A percentile compares a stretch with the other conserved stretches of the same genome.
phyloP scores from a whole-genome alignment of 495 filamentous ascomycete genomes.

The Penicillium longicatenatum region DNA sequence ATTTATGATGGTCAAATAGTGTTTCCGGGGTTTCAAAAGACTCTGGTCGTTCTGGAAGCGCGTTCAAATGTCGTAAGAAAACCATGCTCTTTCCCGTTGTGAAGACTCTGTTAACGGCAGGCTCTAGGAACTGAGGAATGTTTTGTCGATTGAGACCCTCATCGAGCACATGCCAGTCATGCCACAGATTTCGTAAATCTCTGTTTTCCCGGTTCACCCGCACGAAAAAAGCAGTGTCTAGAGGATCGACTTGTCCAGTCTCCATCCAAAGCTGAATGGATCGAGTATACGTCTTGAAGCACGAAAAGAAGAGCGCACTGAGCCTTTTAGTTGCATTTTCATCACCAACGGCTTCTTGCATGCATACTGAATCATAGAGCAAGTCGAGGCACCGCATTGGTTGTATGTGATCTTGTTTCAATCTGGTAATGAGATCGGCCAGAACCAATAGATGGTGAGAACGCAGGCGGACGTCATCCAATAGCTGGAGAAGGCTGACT shows the following conservation, averaged over 20 bases:
- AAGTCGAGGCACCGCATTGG: conserved; percentile 69
- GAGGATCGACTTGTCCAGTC: conserved; percentile 64
- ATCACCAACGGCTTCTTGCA: conserved; percentile 69
- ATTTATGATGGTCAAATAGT: conserved; percentile 58
- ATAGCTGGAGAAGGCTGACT: conserved; percentile 61
- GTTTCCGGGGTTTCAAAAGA: conserved; percentile 42
- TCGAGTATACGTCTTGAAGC: conserved; percentile 79
- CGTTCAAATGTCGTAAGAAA: conserved; percentile 66
- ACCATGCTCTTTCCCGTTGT: conserved; percentile 86
- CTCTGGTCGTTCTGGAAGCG: conserved; percentile 20
- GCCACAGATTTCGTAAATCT: conserved; percentile 71
- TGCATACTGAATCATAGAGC: conserved; percentile 67
- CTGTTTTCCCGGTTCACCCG: conserved; percentile 54
- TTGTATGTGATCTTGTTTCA: conserved; percentile 30
- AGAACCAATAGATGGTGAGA: conserved; percentile 59
- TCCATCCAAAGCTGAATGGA: conserved; percentile 87
- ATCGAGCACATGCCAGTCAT: conserved; percentile 69
- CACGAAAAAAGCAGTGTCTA: conserved; percentile 76
- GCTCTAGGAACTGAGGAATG: conserved; percentile 73
- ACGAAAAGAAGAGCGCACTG: conserved; percentile 73
- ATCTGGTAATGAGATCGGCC: conserved; percentile 41
- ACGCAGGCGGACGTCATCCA: conserved; percentile 57
- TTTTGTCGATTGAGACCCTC: conserved; percentile 53
- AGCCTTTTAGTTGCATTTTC: conserved; percentile 59
- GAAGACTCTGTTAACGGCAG: conserved; percentile 69